Base-by-base conservation (phyloP, 805 yeast genomes). In the Ogataea kodamae region DNA sequence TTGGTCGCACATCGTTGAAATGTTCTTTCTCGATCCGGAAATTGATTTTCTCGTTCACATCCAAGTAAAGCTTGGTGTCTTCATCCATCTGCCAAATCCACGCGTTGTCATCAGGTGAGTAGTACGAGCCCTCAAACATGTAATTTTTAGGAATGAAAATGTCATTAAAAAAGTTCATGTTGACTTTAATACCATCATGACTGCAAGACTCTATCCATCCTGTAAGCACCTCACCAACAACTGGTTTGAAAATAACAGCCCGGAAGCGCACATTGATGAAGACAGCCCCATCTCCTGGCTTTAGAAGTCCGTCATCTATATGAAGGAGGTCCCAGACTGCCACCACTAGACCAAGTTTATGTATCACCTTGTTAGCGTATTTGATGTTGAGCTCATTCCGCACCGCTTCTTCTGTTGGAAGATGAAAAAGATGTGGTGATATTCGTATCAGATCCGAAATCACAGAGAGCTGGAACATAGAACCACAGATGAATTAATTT, bases 151-250 rank as follows among this genome's bases (percentile, higher is more conserved):
- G 97, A 40, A 92, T 81, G 57, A 86, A 85, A 8, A 92, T 78
- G 58, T 92, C 97, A 57, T 88, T 88, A 55, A 92, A 92, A 57
- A 92, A 83, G 42, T 83, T 95, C 70, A 87, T 70, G 42, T 80
- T 75, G 22, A 85, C 78, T 55, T 85, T 82, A 41, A 92, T 76
- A 3, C 98, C 98, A 34, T 88, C 94, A 14, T 77, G 73, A 4
- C 88, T 73, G 62, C 96, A 85, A 46, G 87, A 84, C 25, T 87
- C 78, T 20, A 92, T 86, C 90, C 95, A 87, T 2, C 98, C 98
- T 0, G 88, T 80, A 16, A 92, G 58, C 6, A 90, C 76, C 56
- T 92, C 98, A 7, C 98, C 98, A 1, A 86, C 79, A 59, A 90
- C 90, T 1, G 98, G 98, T 45, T 89, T 83, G 71, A 92, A 92